phyloP scores from a whole-genome alignment of 352 stramenopile genomes.

The Saprolegnia parasitica region DNA sequence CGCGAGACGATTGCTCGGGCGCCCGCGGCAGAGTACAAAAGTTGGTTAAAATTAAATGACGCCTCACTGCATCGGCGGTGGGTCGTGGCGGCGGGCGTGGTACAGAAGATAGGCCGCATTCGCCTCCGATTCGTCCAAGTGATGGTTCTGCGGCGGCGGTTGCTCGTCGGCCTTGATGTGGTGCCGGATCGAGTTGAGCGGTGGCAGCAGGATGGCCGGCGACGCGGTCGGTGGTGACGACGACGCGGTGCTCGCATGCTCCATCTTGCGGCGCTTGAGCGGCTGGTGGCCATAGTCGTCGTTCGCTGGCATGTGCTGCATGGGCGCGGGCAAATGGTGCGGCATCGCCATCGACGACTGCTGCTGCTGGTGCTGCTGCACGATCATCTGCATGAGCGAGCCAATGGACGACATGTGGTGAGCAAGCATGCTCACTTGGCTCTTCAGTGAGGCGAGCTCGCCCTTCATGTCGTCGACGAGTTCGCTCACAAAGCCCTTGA shows the following conservation, averaged over 20 bases:
- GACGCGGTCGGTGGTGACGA: not conserved
- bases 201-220: constrained; percentile 2
- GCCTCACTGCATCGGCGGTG: constrained; percentile 10
- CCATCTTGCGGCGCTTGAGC: constrained; percentile 5
- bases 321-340: not conserved
- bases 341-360: not conserved
- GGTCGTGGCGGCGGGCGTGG: not conserved
- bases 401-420: constrained; percentile 27
- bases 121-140: constrained; percentile 6
- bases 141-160: not conserved
- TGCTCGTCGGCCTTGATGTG: constrained; percentile 9
- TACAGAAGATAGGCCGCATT: not conserved
- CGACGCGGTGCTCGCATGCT: not conserved
- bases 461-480: constrained; percentile 24
- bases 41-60: not conserved
- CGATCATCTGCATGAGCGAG: constrained; percentile 26
- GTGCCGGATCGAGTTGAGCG: constrained; percentile 3
- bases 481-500: constrained; percentile 26
- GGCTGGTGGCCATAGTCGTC: not conserved
- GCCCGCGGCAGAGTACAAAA: constrained; percentile 4
- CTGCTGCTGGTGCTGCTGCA: constrained; percentile 7
- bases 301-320: not conserved
- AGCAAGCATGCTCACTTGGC: constrained; percentile 17
- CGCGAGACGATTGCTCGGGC: not conserved
- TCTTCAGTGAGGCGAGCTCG: constrained; percentile 24